Evolutionary conservation across 306 rosid species (phyloP).

Genomic region (Malus orientalis): DNA sequence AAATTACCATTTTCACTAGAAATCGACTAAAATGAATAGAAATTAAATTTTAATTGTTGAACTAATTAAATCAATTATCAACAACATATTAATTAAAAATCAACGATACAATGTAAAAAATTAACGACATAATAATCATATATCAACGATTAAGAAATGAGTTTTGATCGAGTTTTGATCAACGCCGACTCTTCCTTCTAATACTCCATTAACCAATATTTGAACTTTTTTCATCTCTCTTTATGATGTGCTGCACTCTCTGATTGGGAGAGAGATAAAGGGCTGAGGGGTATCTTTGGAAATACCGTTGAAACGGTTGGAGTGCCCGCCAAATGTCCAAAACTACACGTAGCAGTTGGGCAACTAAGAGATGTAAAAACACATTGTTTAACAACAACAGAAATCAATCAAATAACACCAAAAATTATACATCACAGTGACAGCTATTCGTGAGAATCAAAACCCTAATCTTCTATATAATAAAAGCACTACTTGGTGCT

Average conservation of each 20-base stretch:
- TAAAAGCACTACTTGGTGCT: slow-evolving; percentile 1
- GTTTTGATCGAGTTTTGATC: too few species aligned
- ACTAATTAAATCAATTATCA: too few species aligned
- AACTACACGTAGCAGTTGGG: background rate
- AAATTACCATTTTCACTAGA: background rate
- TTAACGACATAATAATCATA: too few species aligned
- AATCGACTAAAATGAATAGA: too few species aligned
- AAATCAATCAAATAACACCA: background rate
- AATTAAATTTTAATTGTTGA: too few species aligned
- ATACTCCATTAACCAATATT: background rate
- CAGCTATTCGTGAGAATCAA: slow-evolving; percentile 27
- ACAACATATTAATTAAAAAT: too few species aligned
- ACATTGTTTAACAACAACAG: background rate
- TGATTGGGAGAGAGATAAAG: background rate
- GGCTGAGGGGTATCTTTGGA: background rate
- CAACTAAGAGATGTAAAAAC: background rate
- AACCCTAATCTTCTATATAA: background rate
- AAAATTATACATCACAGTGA: background rate
- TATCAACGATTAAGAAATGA: too few species aligned
- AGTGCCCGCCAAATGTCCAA: slow-evolving; percentile 9
- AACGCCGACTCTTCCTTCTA: background rate
- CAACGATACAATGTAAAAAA: too few species aligned
- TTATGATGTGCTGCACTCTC: background rate
- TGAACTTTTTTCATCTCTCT: background rate
- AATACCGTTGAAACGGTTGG: slow-evolving; percentile 2